Base-by-base conservation (phyloP, 2,329 filamentous ascomycete species). In the Mycocentrospora acerina region DNA sequence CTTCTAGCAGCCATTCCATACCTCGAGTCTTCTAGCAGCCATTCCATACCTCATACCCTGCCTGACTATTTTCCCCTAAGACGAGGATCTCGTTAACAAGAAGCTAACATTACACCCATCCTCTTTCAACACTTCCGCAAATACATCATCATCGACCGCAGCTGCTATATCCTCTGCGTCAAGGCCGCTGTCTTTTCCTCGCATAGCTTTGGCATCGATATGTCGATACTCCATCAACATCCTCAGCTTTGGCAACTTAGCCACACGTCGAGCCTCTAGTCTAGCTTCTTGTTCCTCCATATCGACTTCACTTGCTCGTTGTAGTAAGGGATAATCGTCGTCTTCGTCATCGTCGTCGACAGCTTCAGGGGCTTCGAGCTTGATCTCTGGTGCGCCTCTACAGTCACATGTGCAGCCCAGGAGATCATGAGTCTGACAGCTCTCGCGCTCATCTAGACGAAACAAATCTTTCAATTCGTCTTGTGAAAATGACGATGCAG, bases 401-500 rank as follows among this genome's bases (percentile, higher is more conserved):
- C 82, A 82, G 5, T 72, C 74, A 56, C 85, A 88, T 1, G 64
- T 62, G 62, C 85, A 88, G 1, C 76, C 77, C 1, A 88, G 64
- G 2, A 87, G 66, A 35, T 85, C 80, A 58, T 88, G 85, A 3
- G 84, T 88, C 55, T 85, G 81, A 40, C 84, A 86, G 6, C 67
- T 69, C 8, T 75, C 72, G 9, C 73, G 71, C 41, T 82, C 75
- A 51, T 88, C 81, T 0, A 88, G 67, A 2, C 75, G 76, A 55
- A 88, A 88, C 1, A 88, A 61, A 59, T 87, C 83, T 35, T 76
- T 72, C 17, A 88, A 65, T 51, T 88, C 85, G 31, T 85, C 80
- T 4, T 72, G 70, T 0, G 82, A 82, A 58, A 88, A 88, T 24
- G 78, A 80, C 7, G 77, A 72, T 16, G 75, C 76, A 24, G 70